phyloP scores from a whole-genome alignment of 148 eudicot species.

The Vaccinium vitisidaea region DNA sequence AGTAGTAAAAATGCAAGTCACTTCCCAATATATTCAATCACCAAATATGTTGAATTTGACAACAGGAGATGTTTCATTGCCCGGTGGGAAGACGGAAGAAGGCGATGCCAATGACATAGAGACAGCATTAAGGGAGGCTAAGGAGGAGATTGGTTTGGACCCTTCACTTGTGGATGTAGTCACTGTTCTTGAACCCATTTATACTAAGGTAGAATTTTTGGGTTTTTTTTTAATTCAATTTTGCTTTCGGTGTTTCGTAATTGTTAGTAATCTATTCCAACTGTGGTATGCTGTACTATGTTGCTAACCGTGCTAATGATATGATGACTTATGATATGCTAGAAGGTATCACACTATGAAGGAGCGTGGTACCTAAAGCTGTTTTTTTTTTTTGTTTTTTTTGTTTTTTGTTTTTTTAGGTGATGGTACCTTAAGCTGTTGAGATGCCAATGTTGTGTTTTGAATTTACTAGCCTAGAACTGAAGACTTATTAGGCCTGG shows the following conservation, averaged over 20 bases:
- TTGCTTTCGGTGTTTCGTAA: background rate
- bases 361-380: no score
- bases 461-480: background rate
- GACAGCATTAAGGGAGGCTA: conserved; percentile 60
- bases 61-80: conserved; percentile 58
- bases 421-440: background rate
- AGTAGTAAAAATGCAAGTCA: background rate
- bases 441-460: background rate
- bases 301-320: background rate
- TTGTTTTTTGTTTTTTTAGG: no score
- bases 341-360: background rate
- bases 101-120: conserved; percentile 43
- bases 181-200: conserved; percentile 35
- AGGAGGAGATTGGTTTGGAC: conserved; percentile 62
- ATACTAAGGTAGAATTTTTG: conserved; percentile 27
- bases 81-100: conserved; percentile 57
- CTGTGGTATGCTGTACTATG: background rate
- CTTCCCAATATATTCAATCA: background rate
- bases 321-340: background rate
- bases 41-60: conserved; percentile 3
- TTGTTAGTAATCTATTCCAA: background rate
- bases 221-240: background rate
- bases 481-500: background rate
- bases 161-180: conserved; percentile 45
- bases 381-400: no score